These are phyloP conservation scores for Bidens hawaiensis DNA, from an alignment of 140 eudicot genomes.

Conservation along the genomic window DNA sequence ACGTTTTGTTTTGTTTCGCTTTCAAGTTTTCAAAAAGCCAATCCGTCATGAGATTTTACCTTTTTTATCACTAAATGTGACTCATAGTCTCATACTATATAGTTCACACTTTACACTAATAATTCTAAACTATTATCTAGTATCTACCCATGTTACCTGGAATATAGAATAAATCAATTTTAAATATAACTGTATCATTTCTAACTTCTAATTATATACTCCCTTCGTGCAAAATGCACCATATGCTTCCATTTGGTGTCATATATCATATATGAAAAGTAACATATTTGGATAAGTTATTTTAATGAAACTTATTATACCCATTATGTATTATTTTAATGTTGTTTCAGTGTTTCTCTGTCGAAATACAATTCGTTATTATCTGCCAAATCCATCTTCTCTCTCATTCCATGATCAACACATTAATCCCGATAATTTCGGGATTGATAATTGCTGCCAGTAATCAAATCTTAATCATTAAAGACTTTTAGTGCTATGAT, in stretches of 20 bases:
- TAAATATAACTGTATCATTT: too few relatives aligned
- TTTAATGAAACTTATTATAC: background rate
- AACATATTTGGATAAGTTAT: background rate
- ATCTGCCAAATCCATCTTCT: background rate
- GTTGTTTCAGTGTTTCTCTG: background rate
- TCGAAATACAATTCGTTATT: background rate
- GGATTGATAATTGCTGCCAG: background rate
- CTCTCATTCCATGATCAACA: constrained; percentile 4
- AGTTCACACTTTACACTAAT: too few relatives aligned
- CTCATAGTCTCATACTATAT: too few relatives aligned
- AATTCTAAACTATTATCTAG: too few relatives aligned
- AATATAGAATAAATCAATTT: too few relatives aligned
- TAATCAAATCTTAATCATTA: constrained; percentile 12
- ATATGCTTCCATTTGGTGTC: background rate
- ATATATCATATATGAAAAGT: background rate
- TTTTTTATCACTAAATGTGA: too few relatives aligned
- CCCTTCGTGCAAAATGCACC: background rate
- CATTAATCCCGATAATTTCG: constrained; percentile 16
- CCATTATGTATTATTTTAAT: background rate
- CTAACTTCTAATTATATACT: background rate
- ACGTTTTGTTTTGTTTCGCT: too few relatives aligned
- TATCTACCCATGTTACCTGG: too few relatives aligned
- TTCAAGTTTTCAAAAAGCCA: too few relatives aligned
- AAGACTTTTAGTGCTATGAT: background rate
- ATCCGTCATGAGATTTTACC: too few relatives aligned